Conservation (phyloP, 192 early-diverging fungal genomes). For the Podila epigama region DNA sequence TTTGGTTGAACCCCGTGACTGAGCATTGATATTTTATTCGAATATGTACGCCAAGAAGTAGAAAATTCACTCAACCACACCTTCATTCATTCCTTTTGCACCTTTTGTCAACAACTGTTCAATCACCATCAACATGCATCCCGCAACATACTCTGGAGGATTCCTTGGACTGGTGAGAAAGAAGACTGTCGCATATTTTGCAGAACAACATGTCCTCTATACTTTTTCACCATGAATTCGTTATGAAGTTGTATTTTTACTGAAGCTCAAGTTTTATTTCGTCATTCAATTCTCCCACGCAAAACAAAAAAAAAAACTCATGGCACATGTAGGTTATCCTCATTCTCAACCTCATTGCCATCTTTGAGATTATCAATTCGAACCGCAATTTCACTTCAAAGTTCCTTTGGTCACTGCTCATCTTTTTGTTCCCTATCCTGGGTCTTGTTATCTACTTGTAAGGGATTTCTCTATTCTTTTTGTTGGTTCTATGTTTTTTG, state of each 20-base stretch:
- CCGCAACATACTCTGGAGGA: slow-evolving; percentile 28
- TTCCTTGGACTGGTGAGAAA: slow-evolving; percentile 43
- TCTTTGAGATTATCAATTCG: slow-evolving; percentile 64
- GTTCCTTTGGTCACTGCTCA: slow-evolving; percentile 61
- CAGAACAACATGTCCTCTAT: not conserved
- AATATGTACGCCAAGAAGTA: too few relatives aligned
- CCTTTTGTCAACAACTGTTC: not conserved
- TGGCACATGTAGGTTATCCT: slow-evolving; percentile 46
- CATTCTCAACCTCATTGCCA: slow-evolving; percentile 64
- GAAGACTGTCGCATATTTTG: not conserved
- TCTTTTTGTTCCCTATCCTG: slow-evolving; percentile 67
- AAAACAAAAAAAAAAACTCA: too few relatives aligned
- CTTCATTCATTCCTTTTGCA: not conserved
- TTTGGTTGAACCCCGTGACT: too few relatives aligned
- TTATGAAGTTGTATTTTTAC: too few relatives aligned
- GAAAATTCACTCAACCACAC: too few relatives aligned
- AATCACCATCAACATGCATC: slow-evolving; percentile 43
- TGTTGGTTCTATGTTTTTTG: not conserved
- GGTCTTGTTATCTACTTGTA: slow-evolving; percentile 68
- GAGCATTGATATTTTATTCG: too few relatives aligned
- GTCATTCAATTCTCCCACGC: too few relatives aligned
- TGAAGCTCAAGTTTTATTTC: too few relatives aligned
- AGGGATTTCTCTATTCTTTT: slow-evolving; percentile 15
- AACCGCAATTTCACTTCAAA: slow-evolving; percentile 54
- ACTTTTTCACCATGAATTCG: not conserved